phyloP scores from a whole-genome alignment of 768 basidiomycete genomes.

The Suillus bovinus region DNA sequence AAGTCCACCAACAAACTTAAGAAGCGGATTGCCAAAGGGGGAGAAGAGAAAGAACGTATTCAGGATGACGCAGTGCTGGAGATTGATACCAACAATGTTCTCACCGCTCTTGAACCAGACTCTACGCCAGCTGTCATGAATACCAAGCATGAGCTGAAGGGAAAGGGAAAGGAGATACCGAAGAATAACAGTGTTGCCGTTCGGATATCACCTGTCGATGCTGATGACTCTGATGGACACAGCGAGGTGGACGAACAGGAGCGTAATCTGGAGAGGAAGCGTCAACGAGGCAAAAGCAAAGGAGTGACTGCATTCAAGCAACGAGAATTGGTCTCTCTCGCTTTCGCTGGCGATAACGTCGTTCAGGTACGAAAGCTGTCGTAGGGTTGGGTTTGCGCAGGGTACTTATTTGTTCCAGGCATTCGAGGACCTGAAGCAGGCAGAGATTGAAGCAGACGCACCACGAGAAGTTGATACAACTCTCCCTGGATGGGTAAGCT shows the following conservation, averaged over 20 bases:
- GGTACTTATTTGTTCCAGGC: constrained; percentile 47
- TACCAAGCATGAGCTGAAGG: constrained; percentile 14
- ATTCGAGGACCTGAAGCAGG: constrained; percentile 81
- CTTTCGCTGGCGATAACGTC: constrained; percentile 97
- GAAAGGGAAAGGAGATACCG: constrained; percentile 19
- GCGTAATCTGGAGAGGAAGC: constrained; percentile 43
- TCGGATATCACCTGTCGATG: constrained; percentile 15
- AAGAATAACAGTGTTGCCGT: neutral
- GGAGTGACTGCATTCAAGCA: constrained; percentile 78
- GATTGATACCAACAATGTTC: constrained; percentile 45
- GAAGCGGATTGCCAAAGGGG: constrained; percentile 59
- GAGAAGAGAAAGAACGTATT: constrained; percentile 56
- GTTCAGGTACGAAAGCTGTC: constrained; percentile 60
- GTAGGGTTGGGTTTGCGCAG: neutral
- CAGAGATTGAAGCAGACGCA: constrained; percentile 84
- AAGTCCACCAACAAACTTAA: constrained; percentile 78
- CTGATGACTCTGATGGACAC: constrained; percentile 53
- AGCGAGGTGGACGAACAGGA: constrained; percentile 78
- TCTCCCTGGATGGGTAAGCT: constrained; percentile 86
- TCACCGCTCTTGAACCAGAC: constrained; percentile 19
- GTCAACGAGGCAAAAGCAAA: constrained; percentile 38
- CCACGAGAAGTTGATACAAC: constrained; percentile 87
- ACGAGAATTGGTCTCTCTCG: constrained; percentile 88
- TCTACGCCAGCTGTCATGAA: neutral
- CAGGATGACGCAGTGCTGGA: constrained; percentile 80